Conservation (phyloP, 257 asterid genomes). For the Apocynum venetum region DNA sequence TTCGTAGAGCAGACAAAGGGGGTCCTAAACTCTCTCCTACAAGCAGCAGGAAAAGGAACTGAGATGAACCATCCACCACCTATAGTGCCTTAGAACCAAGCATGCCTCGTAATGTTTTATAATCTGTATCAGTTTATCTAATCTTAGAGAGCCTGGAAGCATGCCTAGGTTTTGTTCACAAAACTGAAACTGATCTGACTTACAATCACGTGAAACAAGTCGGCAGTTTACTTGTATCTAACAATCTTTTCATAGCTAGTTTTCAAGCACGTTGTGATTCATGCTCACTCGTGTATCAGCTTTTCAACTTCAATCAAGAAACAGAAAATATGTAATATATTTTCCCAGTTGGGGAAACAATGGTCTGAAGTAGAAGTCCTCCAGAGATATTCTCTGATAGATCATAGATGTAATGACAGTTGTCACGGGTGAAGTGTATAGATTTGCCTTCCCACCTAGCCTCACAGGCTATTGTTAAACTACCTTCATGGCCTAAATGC, state of each 20-base stretch:
- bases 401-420: background rate
- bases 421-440: background rate
- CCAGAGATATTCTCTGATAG: background rate
- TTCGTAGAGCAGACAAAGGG: conserved; percentile 35
- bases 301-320: background rate
- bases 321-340: background rate
- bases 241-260: background rate
- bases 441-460: background rate
- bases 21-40: conserved; percentile 2
- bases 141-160: background rate
- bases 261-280: background rate
- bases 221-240: background rate
- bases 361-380: background rate
- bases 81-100: no score
- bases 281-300: background rate
- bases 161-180: background rate
- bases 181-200: background rate
- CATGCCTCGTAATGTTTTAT: background rate
- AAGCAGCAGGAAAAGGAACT: background rate
- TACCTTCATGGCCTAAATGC: no score
- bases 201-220: background rate
- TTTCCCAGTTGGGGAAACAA: background rate
- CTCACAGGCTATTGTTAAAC: no score
- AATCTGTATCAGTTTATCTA: background rate
- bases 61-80: background rate